Evolutionary conservation across 2,329 filamentous ascomycete species (phyloP).

Genomic region (Curvularia lunata): DNA sequence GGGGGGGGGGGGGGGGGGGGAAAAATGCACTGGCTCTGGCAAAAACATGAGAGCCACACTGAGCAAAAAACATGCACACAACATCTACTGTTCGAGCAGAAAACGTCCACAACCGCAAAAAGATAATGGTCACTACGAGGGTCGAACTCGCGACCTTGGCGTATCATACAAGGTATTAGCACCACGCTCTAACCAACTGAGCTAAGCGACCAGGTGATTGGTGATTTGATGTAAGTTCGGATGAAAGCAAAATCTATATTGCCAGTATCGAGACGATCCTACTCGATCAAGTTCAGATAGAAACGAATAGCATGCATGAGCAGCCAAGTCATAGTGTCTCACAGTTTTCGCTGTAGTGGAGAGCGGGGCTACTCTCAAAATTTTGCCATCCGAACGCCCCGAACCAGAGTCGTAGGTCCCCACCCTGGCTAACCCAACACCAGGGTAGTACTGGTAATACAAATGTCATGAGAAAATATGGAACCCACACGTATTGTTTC

Average conservation of each 20-base stretch:
- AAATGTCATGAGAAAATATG: neutral
- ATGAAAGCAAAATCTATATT: neutral
- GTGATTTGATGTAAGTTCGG: slow-evolving; percentile 12
- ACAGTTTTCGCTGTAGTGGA: neutral
- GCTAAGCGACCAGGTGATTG: slow-evolving; percentile 26
- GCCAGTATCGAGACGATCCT: neutral
- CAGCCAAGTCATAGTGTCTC: neutral
- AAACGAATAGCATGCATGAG: neutral
- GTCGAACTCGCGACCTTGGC: slow-evolving; percentile 17
- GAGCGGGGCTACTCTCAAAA: neutral
- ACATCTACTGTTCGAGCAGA: neutral
- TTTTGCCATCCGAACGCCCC: neutral
- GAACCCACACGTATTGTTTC: neutral
- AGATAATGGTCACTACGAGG: slow-evolving; percentile 30
- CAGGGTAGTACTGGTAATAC: neutral
- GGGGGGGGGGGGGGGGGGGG: too few species aligned
- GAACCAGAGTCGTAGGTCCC: neutral
- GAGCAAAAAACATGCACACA: neutral
- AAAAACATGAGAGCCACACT: neutral
- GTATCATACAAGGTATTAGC: slow-evolving; percentile 4
- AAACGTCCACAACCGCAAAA: neutral
- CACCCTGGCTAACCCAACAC: neutral
- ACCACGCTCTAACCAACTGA: slow-evolving; percentile 7
- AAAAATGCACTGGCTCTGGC: too few species aligned
- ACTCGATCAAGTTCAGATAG: neutral